These are phyloP conservation scores for Xylariaceae sp. DNA, from an alignment of 2,329 filamentous ascomycete genomes.

Conservation along the genomic window DNA sequence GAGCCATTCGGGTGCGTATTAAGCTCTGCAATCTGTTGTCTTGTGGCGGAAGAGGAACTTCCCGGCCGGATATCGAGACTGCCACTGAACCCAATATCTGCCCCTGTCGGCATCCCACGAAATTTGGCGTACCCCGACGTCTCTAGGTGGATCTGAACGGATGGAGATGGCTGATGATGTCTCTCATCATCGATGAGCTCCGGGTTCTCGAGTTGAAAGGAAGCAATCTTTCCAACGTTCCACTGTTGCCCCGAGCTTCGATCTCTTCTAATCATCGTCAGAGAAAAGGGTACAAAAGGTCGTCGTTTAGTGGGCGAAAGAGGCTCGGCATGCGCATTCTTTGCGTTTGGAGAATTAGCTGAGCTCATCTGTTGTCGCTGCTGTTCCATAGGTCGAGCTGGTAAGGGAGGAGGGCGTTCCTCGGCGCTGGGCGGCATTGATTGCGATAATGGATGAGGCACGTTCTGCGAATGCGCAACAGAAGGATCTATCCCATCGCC, in stretches of 20 bases:
- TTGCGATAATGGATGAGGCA: slow-evolving; percentile 12
- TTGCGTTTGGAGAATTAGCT: slow-evolving; percentile 3
- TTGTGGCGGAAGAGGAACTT: slow-evolving; percentile 20
- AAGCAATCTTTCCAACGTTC: slow-evolving; percentile 69
- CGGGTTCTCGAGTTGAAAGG: slow-evolving; percentile 46
- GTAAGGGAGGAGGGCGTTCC: slow-evolving; percentile 16
- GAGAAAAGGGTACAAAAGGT: slow-evolving; percentile 45
- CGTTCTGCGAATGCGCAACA: slow-evolving; percentile 12
- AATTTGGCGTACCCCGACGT: slow-evolving; percentile 58
- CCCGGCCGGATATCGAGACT: slow-evolving; percentile 29
- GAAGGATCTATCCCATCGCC: slow-evolving; percentile 8
- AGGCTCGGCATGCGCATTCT: slow-evolving; percentile 21
- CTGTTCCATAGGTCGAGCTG: slow-evolving; percentile 16
- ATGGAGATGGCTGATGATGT: slow-evolving; percentile 33
- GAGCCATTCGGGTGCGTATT: slow-evolving; percentile 12
- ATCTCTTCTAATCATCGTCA: slow-evolving; percentile 71
- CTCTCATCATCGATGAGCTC: slow-evolving; percentile 32
- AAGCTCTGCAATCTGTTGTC: slow-evolving; percentile 13
- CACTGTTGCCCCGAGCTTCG: slow-evolving; percentile 67
- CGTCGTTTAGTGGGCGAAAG: slow-evolving; percentile 38
- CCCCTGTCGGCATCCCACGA: slow-evolving; percentile 44
- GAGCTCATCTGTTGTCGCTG: neutral
- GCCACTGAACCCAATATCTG: slow-evolving; percentile 16
- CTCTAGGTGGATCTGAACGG: slow-evolving; percentile 53
- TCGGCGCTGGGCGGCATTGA: slow-evolving; percentile 3